Conservation (phyloP, 208 protist genomes). For the Zelonia costaricensis region DNA sequence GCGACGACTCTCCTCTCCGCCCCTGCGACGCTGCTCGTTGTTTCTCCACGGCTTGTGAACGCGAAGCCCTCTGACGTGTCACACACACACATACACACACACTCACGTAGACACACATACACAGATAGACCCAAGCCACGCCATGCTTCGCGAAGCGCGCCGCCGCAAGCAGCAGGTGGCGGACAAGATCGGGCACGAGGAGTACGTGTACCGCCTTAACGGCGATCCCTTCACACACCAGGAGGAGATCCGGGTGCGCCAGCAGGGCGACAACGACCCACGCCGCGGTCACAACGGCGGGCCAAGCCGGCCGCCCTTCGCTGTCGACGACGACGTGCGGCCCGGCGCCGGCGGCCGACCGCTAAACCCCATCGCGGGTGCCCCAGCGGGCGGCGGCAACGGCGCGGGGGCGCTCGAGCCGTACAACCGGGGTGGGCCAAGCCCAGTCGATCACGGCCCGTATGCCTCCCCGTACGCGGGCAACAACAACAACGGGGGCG, state of each 20-base stretch:
- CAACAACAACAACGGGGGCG: no score
- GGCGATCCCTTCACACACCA: constrained; percentile 32
- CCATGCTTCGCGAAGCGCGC: constrained; percentile 54
- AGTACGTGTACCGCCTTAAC: constrained; percentile 71
- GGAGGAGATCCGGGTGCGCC: constrained; percentile 18
- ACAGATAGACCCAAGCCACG: not conserved
- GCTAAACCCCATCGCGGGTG: constrained; percentile 13
- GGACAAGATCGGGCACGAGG: constrained; percentile 85
- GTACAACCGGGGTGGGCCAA: constrained; percentile 5
- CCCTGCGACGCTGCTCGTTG: not conserved
- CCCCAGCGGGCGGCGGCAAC: constrained; percentile 5
- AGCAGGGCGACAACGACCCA: constrained; percentile 32
- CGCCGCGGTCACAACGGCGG: constrained; percentile 1
- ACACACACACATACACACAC: constrained; percentile 1
- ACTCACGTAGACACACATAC: constrained; percentile 18
- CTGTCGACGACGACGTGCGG: constrained; percentile 19
- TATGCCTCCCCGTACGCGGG: constrained; percentile 24
- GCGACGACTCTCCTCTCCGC: not conserved
- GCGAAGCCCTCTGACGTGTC: not conserved
- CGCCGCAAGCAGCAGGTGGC: constrained; percentile 64
- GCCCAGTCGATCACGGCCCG: no score
- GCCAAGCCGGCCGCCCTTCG: constrained; percentile 22
- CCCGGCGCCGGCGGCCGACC: constrained; percentile 13
- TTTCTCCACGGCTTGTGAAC: not conserved
- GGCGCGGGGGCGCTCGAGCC: constrained; percentile 7